These are phyloP conservation scores for Saposhnikovia divaricata DNA, from an alignment of 129 eudicot genomes.

Conservation along the genomic window DNA sequence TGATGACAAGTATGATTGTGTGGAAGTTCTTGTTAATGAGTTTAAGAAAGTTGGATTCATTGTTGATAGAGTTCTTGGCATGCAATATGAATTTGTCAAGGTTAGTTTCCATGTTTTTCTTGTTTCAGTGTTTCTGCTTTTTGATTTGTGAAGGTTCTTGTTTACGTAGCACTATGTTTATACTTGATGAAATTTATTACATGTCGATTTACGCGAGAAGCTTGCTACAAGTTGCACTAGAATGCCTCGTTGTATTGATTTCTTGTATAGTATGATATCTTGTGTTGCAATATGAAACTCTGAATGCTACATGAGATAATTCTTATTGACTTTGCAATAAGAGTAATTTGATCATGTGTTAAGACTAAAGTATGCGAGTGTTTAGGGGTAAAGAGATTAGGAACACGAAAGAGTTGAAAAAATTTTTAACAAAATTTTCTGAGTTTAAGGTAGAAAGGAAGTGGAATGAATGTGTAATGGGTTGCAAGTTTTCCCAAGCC, in stretches of 20 bases:
- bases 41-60: slow-evolving; percentile 51
- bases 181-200: neutral
- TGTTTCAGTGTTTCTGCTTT: neutral
- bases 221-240: neutral
- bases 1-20: slow-evolving; percentile 37
- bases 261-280: neutral
- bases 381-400: neutral
- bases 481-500: neutral
- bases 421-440: neutral
- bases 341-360: neutral
- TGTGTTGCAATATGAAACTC: neutral
- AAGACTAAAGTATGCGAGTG: neutral
- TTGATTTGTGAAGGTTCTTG: neutral
- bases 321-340: neutral
- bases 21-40: slow-evolving; percentile 58
- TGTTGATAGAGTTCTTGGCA: slow-evolving; percentile 66
- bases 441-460: neutral
- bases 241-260: neutral
- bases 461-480: neutral
- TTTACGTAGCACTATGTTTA: neutral
- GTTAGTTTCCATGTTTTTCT: slow-evolving; percentile 19
- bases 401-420: neutral
- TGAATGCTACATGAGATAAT: neutral
- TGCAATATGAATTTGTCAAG: slow-evolving; percentile 76
- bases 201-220: neutral